Base-by-base conservation (phyloP, 352 stramenopile genomes). In the Phytophthora cactorum region DNA sequence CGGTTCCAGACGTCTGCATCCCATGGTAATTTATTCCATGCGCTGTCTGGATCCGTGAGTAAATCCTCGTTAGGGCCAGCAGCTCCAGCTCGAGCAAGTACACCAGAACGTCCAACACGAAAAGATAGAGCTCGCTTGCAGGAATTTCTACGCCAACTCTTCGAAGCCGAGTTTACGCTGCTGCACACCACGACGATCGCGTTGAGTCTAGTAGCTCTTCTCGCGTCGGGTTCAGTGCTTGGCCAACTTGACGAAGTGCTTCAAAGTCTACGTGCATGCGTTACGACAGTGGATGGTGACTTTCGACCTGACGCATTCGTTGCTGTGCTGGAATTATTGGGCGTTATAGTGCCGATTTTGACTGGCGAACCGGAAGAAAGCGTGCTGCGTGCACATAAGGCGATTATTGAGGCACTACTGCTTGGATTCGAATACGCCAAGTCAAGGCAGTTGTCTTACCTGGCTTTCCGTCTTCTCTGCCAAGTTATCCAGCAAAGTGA, bases 241-340 rank as follows among this genome's bases (percentile, higher is more conserved):
- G 52, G 31, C 8, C 70, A 78, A 14, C 51, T 89, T 17, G 75
- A 73, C 17, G 51, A 71, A 39, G 56, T 90, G n/a, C 29, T 79
- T 34, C 72, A 67, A 46, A 79, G 53, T 61, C 71, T 72, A 28
- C 81, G 62, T 45, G 66, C 63, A 17, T 88, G 74, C 25, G 86
- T 90, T 58, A 82, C 66, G n/a, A 92, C 82, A 2, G 69, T 84
- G 1, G 79, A 91, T 39, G 84, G 83, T 0, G 83, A 82, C 15
- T 91, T 92, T 59, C 79, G 82, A 12, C 53, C 72, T 32, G 87
- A 96, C n/a, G 81, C 77, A 0, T 92, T 84, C 61, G 67, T 72
- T 17, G 78, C 77, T 8, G 73, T 90, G 25, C 51, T 96, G 22
- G 84, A 93, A 29, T 75, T 95, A 69, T 59, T 95, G n/a, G 67